These are phyloP conservation scores for Bombardia bombarda DNA, from an alignment of 495 filamentous ascomycete species.

Conservation along the genomic window DNA sequence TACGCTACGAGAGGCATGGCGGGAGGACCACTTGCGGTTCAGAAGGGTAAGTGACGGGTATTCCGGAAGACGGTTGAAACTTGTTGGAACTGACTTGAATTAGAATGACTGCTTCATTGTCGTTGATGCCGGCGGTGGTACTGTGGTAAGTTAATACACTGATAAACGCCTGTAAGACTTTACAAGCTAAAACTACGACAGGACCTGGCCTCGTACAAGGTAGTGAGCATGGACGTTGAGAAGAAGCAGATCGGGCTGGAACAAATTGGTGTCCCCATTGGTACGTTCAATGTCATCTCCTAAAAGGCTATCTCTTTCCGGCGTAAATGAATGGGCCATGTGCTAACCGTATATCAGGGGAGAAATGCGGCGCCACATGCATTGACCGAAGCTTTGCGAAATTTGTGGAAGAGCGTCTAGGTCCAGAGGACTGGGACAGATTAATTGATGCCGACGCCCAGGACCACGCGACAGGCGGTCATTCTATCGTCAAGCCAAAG, in stretches of 20 bases:
- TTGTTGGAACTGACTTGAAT: background rate
- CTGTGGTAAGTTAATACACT: slow-evolving; percentile 37
- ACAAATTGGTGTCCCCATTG: slow-evolving; percentile 12
- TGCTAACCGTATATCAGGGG: too few species aligned
- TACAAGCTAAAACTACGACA: background rate
- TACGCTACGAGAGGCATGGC: slow-evolving; percentile 28
- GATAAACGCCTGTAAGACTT: background rate
- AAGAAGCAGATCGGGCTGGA: slow-evolving; percentile 16
- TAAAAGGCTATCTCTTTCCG: too few species aligned
- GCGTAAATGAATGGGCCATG: too few species aligned
- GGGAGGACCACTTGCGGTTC: slow-evolving; percentile 9
- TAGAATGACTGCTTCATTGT: slow-evolving; percentile 47
- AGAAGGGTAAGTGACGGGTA: slow-evolving; percentile 5
- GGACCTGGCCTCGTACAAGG: slow-evolving; percentile 23
- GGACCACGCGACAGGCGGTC: slow-evolving; percentile 10
- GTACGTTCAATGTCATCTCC: too few species aligned
- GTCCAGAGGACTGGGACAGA: slow-evolving; percentile 12
- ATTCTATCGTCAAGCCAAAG: slow-evolving; percentile 15
- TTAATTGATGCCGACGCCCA: slow-evolving; percentile 7
- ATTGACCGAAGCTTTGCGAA: slow-evolving; percentile 19
- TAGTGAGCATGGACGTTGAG: slow-evolving; percentile 13
- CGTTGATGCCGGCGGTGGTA: slow-evolving; percentile 51
- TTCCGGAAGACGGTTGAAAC: slow-evolving; percentile 9
- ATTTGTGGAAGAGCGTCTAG: slow-evolving; percentile 12
- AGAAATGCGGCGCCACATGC: slow-evolving; percentile 21